Evolutionary conservation across 2,329 filamentous ascomycete species (phyloP).

Genomic region (Arthrobotrys sinensis): DNA sequence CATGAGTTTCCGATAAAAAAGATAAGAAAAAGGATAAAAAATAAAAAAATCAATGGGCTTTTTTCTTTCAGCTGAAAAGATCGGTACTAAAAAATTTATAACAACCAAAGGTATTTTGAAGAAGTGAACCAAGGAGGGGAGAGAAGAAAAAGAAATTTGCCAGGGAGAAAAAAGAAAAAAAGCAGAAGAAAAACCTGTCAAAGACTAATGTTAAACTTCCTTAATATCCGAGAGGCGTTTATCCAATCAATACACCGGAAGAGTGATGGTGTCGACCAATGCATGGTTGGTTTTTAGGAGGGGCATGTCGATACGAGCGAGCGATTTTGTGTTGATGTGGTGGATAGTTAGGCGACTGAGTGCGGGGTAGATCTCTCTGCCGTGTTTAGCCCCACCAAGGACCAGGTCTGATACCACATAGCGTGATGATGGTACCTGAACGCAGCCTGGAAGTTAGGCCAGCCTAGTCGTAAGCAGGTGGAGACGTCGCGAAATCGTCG

Average conservation of each 20-base stretch:
- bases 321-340: constrained; percentile 52
- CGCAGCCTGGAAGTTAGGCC: constrained; percentile 15
- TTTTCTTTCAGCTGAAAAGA: constrained; percentile 27
- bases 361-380: constrained; percentile 61
- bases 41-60: constrained; percentile 6
- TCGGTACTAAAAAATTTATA: constrained; percentile 30
- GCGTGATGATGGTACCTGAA: constrained; percentile 55
- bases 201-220: constrained; percentile 39
- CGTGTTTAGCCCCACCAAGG: constrained; percentile 60
- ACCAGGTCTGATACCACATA: constrained; percentile 25
- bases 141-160: constrained; percentile 38
- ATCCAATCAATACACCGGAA: constrained; percentile 52
- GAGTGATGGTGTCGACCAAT: constrained; percentile 50
- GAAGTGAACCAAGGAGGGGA: constrained; percentile 25
- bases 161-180: constrained; percentile 21
- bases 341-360: constrained; percentile 44
- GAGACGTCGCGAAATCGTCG: constrained; percentile 50
- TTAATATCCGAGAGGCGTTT: constrained; percentile 37
- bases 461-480: constrained; percentile 48
- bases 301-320: constrained; percentile 56
- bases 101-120: constrained; percentile 44
- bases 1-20: constrained; percentile 30
- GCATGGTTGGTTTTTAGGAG: constrained; percentile 35
- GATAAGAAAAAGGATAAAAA: constrained; percentile 47
- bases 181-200: constrained; percentile 34